Percentiles rank a stretch among this genome's conserved stretches.
Evolutionary conservation across 2,329 filamentous ascomycete species (phyloP).

Genomic region (Pseudogymnoascus sp.): DNA sequence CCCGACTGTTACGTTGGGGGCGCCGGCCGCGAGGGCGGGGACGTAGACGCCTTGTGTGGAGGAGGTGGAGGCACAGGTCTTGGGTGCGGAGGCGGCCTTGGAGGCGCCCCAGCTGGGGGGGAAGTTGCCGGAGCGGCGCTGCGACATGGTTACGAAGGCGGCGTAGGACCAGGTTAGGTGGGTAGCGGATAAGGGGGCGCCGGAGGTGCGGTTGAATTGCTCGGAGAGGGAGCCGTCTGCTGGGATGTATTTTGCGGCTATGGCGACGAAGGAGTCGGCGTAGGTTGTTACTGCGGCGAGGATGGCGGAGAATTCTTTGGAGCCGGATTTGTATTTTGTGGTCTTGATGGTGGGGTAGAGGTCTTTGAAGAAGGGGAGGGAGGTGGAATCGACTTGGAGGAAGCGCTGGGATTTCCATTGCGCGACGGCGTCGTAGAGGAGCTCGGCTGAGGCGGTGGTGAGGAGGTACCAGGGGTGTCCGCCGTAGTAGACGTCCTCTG

Average conservation of each 20-base stretch:
- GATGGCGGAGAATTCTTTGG: slow-evolving; percentile 39
- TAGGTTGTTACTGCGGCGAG: slow-evolving; percentile 50
- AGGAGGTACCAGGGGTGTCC: slow-evolving; percentile 78
- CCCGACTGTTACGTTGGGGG: slow-evolving; percentile 32
- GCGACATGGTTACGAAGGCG: slow-evolving; percentile 54
- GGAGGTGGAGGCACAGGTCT: not conserved
- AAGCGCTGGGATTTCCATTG: slow-evolving; percentile 58
- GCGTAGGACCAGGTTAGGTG: slow-evolving; percentile 70
- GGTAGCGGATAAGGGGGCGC: slow-evolving; percentile 51
- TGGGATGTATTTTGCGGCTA: slow-evolving; percentile 43
- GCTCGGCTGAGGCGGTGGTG: slow-evolving; percentile 70
- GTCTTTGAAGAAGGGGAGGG: slow-evolving; percentile 64
- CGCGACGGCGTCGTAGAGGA: slow-evolving; percentile 68
- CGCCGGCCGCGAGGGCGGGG: slow-evolving; percentile 34
- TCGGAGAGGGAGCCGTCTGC: slow-evolving; percentile 56
- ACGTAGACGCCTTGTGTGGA: slow-evolving; percentile 44
- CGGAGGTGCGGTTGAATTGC: slow-evolving; percentile 52
- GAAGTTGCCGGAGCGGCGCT: slow-evolving; percentile 46
- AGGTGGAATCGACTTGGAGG: slow-evolving; percentile 56
- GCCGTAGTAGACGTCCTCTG: slow-evolving; percentile 66
- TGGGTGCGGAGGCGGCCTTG: slow-evolving; percentile 37
- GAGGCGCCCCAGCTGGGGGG: slow-evolving; percentile 49
- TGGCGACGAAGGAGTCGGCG: slow-evolving; percentile 46
- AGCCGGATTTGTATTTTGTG: slow-evolving; percentile 46
- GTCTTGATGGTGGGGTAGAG: slow-evolving; percentile 54